Evolutionary conservation across 352 stramenopile genomes (phyloP).

Genomic region (Phytopythium montanum): DNA sequence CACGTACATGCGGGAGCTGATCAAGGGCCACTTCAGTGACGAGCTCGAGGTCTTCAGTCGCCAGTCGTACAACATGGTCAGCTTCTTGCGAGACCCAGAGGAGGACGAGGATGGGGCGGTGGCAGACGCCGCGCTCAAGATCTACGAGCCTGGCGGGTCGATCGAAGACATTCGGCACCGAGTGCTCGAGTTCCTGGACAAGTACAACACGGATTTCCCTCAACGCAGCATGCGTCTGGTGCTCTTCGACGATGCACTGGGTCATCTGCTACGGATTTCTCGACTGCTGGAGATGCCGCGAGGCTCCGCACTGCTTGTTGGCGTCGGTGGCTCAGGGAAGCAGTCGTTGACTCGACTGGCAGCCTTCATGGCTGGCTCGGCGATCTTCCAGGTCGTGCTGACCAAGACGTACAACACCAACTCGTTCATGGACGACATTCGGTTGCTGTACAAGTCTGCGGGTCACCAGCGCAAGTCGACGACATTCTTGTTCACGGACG

Average conservation of each 20-base stretch:
- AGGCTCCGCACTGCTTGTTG: slow-evolving; percentile 95
- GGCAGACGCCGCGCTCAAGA: slow-evolving; percentile 93
- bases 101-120: slow-evolving; percentile 96
- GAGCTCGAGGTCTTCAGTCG: slow-evolving; percentile 70
- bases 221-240: slow-evolving; percentile 96
- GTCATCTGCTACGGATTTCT: slow-evolving; percentile 96
- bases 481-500: slow-evolving; percentile 98
- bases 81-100: slow-evolving; percentile 96
- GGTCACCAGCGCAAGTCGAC: slow-evolving; percentile 96
- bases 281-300: slow-evolving; percentile 96
- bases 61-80: slow-evolving; percentile 94
- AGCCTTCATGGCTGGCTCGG: slow-evolving; percentile 94
- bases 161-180: slow-evolving; percentile 90
- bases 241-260: slow-evolving; percentile 97
- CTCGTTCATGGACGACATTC: slow-evolving; percentile 97
- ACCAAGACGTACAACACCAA: slow-evolving; percentile 99
- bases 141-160: slow-evolving; percentile 96
- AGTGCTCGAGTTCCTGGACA: slow-evolving; percentile 94
- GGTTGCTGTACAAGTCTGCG: slow-evolving; percentile 95
- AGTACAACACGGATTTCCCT: slow-evolving; percentile 97
- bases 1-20: slow-evolving; percentile 90
- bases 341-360: slow-evolving; percentile 96
- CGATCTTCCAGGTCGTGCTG: slow-evolving; percentile 98
- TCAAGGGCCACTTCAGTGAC: slow-evolving; percentile 90
- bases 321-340: slow-evolving; percentile 97